phyloP scores from a whole-genome alignment of 192 early-diverging fungal genomes.

The Dimargaris cristalligena region DNA sequence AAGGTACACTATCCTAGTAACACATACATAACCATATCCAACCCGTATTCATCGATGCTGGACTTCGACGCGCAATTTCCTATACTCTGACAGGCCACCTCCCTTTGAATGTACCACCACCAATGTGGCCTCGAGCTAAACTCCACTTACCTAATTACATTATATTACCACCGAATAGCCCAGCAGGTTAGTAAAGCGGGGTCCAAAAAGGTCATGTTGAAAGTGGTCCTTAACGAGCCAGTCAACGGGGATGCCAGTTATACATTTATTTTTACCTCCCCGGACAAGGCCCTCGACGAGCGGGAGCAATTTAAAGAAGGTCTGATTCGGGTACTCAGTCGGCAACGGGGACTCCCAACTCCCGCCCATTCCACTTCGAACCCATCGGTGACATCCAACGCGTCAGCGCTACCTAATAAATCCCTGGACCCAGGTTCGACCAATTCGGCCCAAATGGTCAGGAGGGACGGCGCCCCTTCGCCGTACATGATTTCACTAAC shows the following conservation, averaged over 20 bases:
- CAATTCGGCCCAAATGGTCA: conserved; percentile 10
- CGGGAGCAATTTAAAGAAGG: conserved; percentile 30
- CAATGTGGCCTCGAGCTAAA: no score
- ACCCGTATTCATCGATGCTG: no score
- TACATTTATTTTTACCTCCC: conserved; percentile 27
- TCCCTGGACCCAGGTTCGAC: conserved; percentile 5
- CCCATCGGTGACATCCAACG: conserved; percentile 5
- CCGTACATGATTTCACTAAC: conserved; percentile 20
- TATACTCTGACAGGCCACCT: no score
- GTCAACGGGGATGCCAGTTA: conserved; percentile 20
- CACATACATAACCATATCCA: no score
- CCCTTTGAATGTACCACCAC: no score
- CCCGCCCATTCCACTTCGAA: not conserved
- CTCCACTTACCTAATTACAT: no score
- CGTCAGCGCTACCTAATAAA: not conserved
- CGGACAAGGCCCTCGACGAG: conserved; percentile 24
- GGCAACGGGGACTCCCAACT: conserved; percentile 16
- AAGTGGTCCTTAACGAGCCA: conserved; percentile 20
- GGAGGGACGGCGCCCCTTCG: conserved; percentile 10
- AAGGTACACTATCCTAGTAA: no score
- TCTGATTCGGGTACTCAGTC: conserved; percentile 22
- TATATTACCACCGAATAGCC: no score
- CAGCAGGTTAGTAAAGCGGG: conserved; percentile 28
- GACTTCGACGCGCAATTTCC: no score
- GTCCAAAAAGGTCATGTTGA: conserved; percentile 35